Evolutionary conservation across 306 rosid genomes (phyloP), one percentile per base, ranked within the genome.

Genomic region (Canavalia ensiformis): DNA sequence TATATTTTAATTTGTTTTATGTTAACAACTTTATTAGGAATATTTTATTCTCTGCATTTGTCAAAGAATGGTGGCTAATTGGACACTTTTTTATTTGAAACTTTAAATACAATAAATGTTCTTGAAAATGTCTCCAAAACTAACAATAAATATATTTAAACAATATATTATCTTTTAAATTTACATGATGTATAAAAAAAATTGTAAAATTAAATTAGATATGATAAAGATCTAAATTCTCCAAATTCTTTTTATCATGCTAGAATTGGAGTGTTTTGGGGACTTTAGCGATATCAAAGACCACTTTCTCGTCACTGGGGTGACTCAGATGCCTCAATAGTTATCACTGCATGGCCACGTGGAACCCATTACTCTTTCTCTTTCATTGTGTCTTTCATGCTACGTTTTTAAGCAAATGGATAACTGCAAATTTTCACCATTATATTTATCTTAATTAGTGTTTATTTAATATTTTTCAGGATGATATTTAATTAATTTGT

Each of bases 251-350:
- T 68, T 49, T 25, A 68, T 68, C 10, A 65, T 30, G 77, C 18
- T 82, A 28, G 34, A 44, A n/a, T 68, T 75, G 79, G 78, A 83
- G 63, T 31, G 7, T n/a, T 60, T 59, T 7, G 34, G 34, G 55
- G 64, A 42, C 9, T 52, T 68, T 49, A 33, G 46, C 2, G 34
- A 70, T 2, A 4, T 51, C 44, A 75, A 45, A 52, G 50, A 18
- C 52, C 33, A 67, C 75, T 50, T 67, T 71, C 18, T 45, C 42
- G 45, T 51, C 70, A 71, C 46, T 30, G 39, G 76, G 52, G 25
- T 82, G 85, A 84, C 83, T 80, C 79, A 54, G 86, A 84, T 80
- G 57, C 75, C 87, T 69, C 76, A 79, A 70, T 59, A 55, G 18
- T 55, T 41, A 30, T 46, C 66, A 41, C 13, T 10, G 33, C 62